Conservation (phyloP, 805 yeast species). For the Cyberlindnera euphorbiiphila region DNA sequence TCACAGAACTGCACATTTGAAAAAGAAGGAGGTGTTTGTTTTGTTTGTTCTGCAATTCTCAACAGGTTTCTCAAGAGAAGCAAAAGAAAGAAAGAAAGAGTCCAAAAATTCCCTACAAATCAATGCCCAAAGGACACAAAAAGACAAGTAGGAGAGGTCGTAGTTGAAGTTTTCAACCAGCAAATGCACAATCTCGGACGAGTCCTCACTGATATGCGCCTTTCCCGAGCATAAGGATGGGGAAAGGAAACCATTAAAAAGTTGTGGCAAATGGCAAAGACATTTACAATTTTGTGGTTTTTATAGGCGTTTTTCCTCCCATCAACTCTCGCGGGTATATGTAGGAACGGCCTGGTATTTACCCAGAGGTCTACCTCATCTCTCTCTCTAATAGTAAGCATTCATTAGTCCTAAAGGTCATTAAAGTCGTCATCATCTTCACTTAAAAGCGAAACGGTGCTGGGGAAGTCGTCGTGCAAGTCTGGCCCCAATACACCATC, state of each 20-base stretch:
- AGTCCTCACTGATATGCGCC: constrained; percentile 99
- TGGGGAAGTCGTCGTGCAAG: constrained; percentile 1
- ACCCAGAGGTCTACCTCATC: too few relatives aligned
- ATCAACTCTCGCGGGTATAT: too few relatives aligned
- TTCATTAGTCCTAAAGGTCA: too few relatives aligned
- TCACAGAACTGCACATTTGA: constrained; percentile 9
- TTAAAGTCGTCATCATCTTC: constrained; percentile 20
- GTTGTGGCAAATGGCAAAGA: background rate
- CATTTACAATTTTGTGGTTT: too few relatives aligned
- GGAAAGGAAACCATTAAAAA: constrained; percentile 26
- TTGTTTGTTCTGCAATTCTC: background rate
- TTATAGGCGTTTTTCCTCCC: too few relatives aligned
- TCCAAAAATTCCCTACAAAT: constrained; percentile 30
- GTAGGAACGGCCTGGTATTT: too few relatives aligned
- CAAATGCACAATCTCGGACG: constrained; percentile 99
- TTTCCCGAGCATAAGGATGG: constrained; percentile 99
- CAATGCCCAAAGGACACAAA: background rate
- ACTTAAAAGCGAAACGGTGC: constrained; percentile 8
- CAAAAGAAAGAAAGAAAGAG: constrained; percentile 7
- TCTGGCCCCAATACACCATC: constrained; percentile 2
- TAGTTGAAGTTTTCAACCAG: constrained; percentile 99
- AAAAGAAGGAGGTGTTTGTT: constrained; percentile 6
- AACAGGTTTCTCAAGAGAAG: background rate
- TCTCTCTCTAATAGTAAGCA: too few relatives aligned
- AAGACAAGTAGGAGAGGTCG: constrained; percentile 63